These are phyloP conservation scores for Colletotrichum filicis DNA, from an alignment of 2,329 filamentous ascomycete genomes.

Conservation along the genomic window DNA sequence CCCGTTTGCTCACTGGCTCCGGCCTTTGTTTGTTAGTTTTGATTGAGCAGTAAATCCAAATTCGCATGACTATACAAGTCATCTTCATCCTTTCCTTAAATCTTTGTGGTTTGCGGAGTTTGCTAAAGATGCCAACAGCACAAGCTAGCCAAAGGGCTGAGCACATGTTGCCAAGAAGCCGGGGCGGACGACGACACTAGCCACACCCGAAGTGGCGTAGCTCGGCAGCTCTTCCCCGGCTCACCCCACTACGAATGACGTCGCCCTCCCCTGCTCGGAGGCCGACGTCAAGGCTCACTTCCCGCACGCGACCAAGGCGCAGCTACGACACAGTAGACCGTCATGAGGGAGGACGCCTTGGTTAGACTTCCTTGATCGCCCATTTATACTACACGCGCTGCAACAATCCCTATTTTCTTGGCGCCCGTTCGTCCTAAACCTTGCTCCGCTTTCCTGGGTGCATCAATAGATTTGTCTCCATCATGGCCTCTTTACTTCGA, in stretches of 20 bases:
- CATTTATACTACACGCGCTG: slow-evolving; percentile 26
- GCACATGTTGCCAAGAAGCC: slow-evolving; percentile 27
- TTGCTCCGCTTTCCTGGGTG: slow-evolving; percentile 26
- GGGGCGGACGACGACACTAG: slow-evolving; percentile 5
- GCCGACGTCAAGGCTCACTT: slow-evolving; percentile 27
- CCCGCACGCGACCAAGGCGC: slow-evolving; percentile 29
- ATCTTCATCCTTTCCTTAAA: no score
- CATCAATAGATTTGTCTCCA: slow-evolving; percentile 14
- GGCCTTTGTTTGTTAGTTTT: slow-evolving; percentile 29
- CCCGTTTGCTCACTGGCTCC: slow-evolving; percentile 20
- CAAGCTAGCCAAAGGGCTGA: not conserved
- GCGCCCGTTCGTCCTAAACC: slow-evolving; percentile 1
- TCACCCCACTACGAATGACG: slow-evolving; percentile 34
- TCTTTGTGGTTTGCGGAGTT: no score
- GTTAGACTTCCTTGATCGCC: not conserved
- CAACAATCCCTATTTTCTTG: slow-evolving; percentile 9
- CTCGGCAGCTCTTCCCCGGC: not conserved
- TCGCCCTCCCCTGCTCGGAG: slow-evolving; percentile 5
- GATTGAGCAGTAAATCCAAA: slow-evolving; percentile 28
- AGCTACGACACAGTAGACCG: slow-evolving; percentile 1
- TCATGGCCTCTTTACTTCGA: slow-evolving; percentile 81
- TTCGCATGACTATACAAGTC: slow-evolving; percentile 11
- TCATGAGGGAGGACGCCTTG: slow-evolving; percentile 19
- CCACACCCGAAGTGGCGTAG: slow-evolving; percentile 33
- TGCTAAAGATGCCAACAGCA: not conserved